A percentile compares a stretch with the other conserved stretches of the same genome.
These are phyloP conservation scores for Ogataea henricii DNA, from an alignment of 805 yeast genomes.

Conservation along the genomic window DNA sequence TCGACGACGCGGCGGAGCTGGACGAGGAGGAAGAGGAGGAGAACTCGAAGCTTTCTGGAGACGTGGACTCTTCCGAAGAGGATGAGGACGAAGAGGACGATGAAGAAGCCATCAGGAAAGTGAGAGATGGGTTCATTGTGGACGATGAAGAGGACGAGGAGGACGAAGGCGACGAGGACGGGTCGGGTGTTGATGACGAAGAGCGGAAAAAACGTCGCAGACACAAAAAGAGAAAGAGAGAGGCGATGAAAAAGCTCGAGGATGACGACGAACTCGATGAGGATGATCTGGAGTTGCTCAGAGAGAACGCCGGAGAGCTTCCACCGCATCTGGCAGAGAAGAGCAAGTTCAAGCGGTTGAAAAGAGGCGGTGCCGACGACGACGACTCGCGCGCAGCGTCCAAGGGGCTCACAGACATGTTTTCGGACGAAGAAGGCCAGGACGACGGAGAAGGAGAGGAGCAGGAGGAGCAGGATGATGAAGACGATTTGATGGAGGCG, in stretches of 20 bases:
- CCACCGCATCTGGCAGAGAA: conserved; percentile 41
- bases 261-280: conserved; percentile 79
- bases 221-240: conserved; percentile 46
- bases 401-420: conserved; percentile 63
- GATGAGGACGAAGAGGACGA: conserved; percentile 87
- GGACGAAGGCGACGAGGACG: conserved; percentile 36
- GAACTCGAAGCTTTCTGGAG: conserved; percentile 30
- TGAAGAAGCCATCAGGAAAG: conserved; percentile 81
- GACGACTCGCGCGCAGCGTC: conserved; percentile 22
- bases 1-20: conserved; percentile 36
- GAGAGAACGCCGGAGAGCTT: conserved; percentile 86
- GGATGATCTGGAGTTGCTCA: conserved; percentile 88
- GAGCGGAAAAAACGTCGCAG: conserved; percentile 34
- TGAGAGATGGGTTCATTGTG: conserved; percentile 90
- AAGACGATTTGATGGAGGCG: conserved; percentile 34
- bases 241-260: conserved; percentile 30
- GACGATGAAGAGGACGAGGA: conserved; percentile 84
- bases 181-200: conserved; percentile 29
- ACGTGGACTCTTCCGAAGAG: conserved; percentile 79
- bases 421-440: conserved; percentile 58
- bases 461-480: conserved; percentile 38
- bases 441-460: conserved; percentile 34
- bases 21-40: conserved; percentile 34
- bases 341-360: conserved; percentile 75
- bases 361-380: conserved; percentile 61